Percentiles rank a stretch among this genome's conserved stretches.
phyloP scores from a whole-genome alignment of 2,329 filamentous ascomycete genomes.

The Proliferodiscus dingleyae region DNA sequence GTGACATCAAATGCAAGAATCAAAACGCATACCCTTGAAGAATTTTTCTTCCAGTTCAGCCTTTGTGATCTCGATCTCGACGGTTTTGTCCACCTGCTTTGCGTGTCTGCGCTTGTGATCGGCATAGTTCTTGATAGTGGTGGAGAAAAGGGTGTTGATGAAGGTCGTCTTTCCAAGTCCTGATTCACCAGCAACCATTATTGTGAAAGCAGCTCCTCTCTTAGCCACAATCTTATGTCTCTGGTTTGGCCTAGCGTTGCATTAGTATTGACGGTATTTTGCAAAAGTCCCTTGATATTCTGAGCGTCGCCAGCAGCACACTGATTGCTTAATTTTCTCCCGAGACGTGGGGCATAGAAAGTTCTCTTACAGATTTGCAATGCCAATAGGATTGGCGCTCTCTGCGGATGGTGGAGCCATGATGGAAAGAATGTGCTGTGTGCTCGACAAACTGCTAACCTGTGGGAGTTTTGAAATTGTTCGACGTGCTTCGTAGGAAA shows the following conservation, averaged over 20 bases:
- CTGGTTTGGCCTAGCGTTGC: slow-evolving; percentile 51
- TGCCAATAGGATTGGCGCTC: slow-evolving; percentile 65
- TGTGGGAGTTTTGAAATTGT: not conserved
- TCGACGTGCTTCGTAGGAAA: slow-evolving; percentile 2
- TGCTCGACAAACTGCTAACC: not conserved
- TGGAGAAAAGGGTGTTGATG: slow-evolving; percentile 99
- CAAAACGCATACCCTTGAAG: slow-evolving; percentile 77
- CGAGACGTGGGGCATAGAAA: not conserved
- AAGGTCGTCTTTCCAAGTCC: slow-evolving; percentile 99
- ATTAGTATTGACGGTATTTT: too few species aligned
- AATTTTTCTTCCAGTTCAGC: slow-evolving; percentile 99
- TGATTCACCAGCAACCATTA: slow-evolving; percentile 99
- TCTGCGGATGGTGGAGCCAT: slow-evolving; percentile 56
- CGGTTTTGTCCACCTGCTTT: slow-evolving; percentile 99
- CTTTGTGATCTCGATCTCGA: slow-evolving; percentile 99
- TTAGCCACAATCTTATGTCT: slow-evolving; percentile 71
- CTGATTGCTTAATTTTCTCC: not conserved
- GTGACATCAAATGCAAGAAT: not conserved
- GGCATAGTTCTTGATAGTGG: slow-evolving; percentile 99
- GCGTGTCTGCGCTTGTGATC: slow-evolving; percentile 98
- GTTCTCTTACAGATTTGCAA: slow-evolving; percentile 53
- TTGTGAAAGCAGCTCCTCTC: slow-evolving; percentile 96
- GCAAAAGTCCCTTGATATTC: too few species aligned
- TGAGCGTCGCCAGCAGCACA: too few species aligned
- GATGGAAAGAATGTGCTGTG: slow-evolving; percentile 5